Evolutionary conservation across 169 alveolate genomes (phyloP), one percentile per base, ranked within the genome.

Genomic region (Hammondia hammondi): DNA sequence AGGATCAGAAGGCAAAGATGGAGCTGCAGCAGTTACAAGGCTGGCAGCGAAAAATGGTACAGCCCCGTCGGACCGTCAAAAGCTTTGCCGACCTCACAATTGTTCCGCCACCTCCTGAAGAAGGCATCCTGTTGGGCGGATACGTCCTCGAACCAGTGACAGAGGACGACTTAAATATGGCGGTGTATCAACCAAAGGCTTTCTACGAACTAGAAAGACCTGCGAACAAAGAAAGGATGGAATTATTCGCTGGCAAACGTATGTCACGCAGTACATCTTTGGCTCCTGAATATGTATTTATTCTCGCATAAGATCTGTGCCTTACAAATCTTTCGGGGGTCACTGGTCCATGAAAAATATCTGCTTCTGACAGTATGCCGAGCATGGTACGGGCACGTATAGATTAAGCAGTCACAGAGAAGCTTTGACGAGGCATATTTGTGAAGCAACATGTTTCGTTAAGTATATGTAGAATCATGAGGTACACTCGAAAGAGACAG

Each of bases 41-140:
- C 24, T 77, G 87, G 87, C 87, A 77, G 87, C 48, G 21, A 17
- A 82, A 82, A 37, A 82, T 29, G 39, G 29, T 82, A 37, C 70
- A 48, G 24, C 71, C 90, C 24, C 72, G 70, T 52, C 48, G 29
- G 21, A 27, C 90, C 32, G 39, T 82, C 29, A 43, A 37, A 29
- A 43, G 61, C 43, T 82, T 82, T 35, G 70, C 32, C 37, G 90
- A 82, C 71, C 70, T 82, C 52, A 21, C 43, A 37, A n/a, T 82
- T 21, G 70, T 37, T 10, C 90, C 90, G n/a, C 90, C 90, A 10
- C 90, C 90, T 39, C 70, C 90, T 43, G 90, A 82, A 82, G 90
- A 82, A 19, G 70, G 70, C 39, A 48, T 82, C 24, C 90, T 82
- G 71, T 35, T 82, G 29, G 90, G 90, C 1, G 90, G 90, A 17